Conservation (phyloP, 2,329 filamentous ascomycete species). For the Venturia pyrina region DNA sequence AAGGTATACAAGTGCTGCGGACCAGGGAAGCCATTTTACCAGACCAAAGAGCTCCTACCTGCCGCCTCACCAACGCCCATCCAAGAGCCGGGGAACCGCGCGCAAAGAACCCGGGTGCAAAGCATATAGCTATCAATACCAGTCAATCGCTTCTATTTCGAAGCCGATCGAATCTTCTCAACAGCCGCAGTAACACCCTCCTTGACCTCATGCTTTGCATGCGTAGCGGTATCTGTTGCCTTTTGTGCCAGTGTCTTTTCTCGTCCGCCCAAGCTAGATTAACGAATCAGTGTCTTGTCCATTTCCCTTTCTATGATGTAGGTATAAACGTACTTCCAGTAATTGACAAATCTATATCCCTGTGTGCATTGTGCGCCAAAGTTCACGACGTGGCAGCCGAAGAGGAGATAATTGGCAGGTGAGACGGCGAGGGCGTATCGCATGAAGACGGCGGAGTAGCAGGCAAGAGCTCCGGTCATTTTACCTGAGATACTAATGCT, state of each 20-base stretch:
- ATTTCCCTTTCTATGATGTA: neutral
- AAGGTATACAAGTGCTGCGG: neutral
- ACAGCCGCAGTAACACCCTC: constrained; percentile 18
- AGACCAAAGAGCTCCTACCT: neutral
- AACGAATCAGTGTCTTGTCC: constrained; percentile 1
- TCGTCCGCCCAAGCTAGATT: constrained; percentile 30
- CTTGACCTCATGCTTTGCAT: constrained; percentile 22
- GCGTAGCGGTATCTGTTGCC: constrained; percentile 19
- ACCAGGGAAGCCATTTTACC: neutral
- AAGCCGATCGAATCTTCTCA: neutral
- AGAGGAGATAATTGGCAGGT: constrained; percentile 57
- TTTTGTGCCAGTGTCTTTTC: constrained; percentile 29
- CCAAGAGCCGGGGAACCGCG: neutral
- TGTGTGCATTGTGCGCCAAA: constrained; percentile 51
- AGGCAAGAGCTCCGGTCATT: constrained; percentile 51
- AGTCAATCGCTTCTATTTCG: neutral
- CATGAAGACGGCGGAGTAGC: constrained; percentile 57
- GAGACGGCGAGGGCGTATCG: constrained; percentile 55
- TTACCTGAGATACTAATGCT: constrained; percentile 49
- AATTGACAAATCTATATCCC: constrained; percentile 51
- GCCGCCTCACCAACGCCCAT: neutral
- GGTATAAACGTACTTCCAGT: constrained; percentile 38
- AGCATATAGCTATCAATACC: neutral
- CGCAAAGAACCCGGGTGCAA: neutral
- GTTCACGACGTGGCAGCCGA: constrained; percentile 58